phyloP scores from a whole-genome alignment of 169 alveolate genomes.

The Plasmodium gaboni region DNA sequence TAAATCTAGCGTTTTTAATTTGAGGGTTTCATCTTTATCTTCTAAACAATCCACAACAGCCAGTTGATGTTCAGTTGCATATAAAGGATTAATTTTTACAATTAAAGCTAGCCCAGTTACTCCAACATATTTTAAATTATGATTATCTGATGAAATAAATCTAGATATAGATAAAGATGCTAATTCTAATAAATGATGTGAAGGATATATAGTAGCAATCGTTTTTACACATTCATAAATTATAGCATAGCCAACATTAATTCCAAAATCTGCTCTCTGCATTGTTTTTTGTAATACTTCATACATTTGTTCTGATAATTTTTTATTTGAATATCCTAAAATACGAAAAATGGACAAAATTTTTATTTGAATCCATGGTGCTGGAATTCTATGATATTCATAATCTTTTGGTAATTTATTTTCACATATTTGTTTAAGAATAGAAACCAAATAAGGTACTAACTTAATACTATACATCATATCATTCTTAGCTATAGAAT shows the following conservation, averaged over 20 bases:
- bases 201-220: slow-evolving; percentile 92
- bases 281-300: slow-evolving; percentile 90
- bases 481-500: slow-evolving; percentile 84
- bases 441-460: slow-evolving; percentile 91
- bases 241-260: slow-evolving; percentile 94
- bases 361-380: slow-evolving; percentile 96
- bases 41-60: slow-evolving; percentile 95
- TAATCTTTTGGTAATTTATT: slow-evolving; percentile 93
- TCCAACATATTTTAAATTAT: slow-evolving; percentile 94
- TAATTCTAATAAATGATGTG: slow-evolving; percentile 88
- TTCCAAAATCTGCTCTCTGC: slow-evolving; percentile 91
- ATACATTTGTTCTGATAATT: slow-evolving; percentile 91
- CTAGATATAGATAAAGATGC: slow-evolving; percentile 89
- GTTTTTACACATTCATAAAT: slow-evolving; percentile 95
- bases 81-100: slow-evolving; percentile 91
- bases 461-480: slow-evolving; percentile 89
- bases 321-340: slow-evolving; percentile 91
- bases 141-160: slow-evolving; percentile 91
- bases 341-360: slow-evolving; percentile 87
- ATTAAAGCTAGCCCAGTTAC: slow-evolving; percentile 91
- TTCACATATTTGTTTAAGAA: slow-evolving; percentile 93
- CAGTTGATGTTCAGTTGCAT: slow-evolving; percentile 92
- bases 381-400: slow-evolving; percentile 96
- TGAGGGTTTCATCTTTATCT: slow-evolving; percentile 94
- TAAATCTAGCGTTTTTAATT: slow-evolving; percentile 93